Evolutionary conservation across 2,329 filamentous ascomycete genomes (phyloP), one percentile per base, ranked within the genome.

Genomic region (Monilinia aucupariae): DNA sequence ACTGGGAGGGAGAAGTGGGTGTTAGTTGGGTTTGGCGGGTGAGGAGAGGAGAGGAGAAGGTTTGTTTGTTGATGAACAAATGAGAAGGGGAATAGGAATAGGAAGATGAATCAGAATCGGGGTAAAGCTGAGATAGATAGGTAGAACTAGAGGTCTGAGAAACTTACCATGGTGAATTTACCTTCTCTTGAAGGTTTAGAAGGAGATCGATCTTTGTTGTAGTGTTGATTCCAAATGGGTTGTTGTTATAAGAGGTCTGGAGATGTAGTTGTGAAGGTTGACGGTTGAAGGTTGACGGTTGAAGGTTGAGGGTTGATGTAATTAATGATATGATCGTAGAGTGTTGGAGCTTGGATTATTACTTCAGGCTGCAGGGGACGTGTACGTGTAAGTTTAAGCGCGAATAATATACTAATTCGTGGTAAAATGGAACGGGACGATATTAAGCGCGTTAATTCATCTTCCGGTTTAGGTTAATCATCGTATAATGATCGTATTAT

Each of bases 1-100:
- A 89, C 90, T 96, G 76, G 53, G 64, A 60, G 50, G 47, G 59
- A 58, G 61, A 30, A 59, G 62, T 59, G 20, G 58, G 10, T 3
- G 15, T 54, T 54, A 41, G 41, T 50, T 52, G 13, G 20, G 6
- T 13, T 20, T 47, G 6, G 20, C 0, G 17, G 25, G 6, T 9
- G n/a, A 48, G 32, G 55, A 10, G 10, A 39, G 51, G 32, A 56
- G 32, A 32, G 15, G n/a, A 32, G n/a, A 17, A 20, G 30, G 27
- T 34, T n/a, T 34, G 30, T 51, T 54, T 6, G 39, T 10, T 45
- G 10, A 9, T 30, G 25, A 8, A 6, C 17, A 8, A 12, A n/a
- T 9, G 12, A 10, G 25, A 7, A 25, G 37, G 15, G 10, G 15
- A 27, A 1, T 20, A 30, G 37, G n/a, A n/a, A 10, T n/a, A 25